Evolutionary conservation across 2,329 filamentous ascomycete species (phyloP), one percentile per base, ranked within the genome.

Genomic region (Byssoonygena ceratinophila): DNA sequence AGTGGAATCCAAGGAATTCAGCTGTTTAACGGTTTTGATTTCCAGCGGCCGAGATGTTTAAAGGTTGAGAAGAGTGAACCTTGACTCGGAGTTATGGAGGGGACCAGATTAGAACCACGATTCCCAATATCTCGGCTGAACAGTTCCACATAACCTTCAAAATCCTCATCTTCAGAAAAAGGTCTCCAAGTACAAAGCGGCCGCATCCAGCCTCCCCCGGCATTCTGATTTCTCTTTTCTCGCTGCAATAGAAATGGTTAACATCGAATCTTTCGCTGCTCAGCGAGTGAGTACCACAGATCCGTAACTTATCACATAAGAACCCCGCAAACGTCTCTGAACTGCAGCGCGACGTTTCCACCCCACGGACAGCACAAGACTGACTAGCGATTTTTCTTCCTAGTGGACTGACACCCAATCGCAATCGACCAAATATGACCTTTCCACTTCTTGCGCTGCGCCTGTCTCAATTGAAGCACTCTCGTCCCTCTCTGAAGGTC

Each of bases 381-480:
- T 49, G 16, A 40, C 36, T 27, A 25, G 18, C 22, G 4, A 6
- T 46, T n/a, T 20, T n/a, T 29, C n/a, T 45, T 27, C n/a, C 32
- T 36, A 55, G 76, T 80, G 76, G 76, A 78, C 79, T 75, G 75
- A 79, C 62, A 66, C 71, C 51, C 70, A 78, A 59, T 75, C 79
- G 58, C 71, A 68, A 1, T 69, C 68, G 25, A 72, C 72, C 55
- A 77, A 76, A 54, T 77, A 77, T 68, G 78, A 80, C 61, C 69
- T 78, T 37, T 76, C 76, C 52, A 77, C 79, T 58, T 79, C 77
- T 34, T 80, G 77, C 61, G 76, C 74, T 57, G 75, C 76, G 36
- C 77, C 76, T 12, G 67, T 81, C 31, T 79, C 77, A 2, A 64
- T 81, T 37, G 68, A 76, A 31, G 71, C 79, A 44, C 71, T 81